phyloP scores from a whole-genome alignment of 2,329 filamentous ascomycete genomes.

The Fonsecaea erecta region DNA sequence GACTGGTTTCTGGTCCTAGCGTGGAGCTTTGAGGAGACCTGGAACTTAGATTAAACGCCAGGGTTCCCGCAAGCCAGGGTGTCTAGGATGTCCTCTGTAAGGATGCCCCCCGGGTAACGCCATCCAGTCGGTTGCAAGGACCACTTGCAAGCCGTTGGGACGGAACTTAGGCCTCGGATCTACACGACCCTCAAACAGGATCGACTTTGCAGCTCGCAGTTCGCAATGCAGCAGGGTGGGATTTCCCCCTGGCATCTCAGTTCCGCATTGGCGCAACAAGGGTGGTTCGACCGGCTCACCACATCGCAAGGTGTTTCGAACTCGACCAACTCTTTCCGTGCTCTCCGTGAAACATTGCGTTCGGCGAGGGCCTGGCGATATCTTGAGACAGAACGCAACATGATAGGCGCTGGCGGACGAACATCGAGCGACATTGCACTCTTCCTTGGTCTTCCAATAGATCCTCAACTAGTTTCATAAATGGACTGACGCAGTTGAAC shows the following conservation, averaged over 20 bases:
- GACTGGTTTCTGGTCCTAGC: constrained; percentile 13
- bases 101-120: constrained; percentile 4
- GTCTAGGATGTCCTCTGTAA: neutral
- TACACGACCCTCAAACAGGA: constrained; percentile 21
- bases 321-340: constrained; percentile 2
- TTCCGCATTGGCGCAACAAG: neutral
- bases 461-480: constrained; percentile 11
- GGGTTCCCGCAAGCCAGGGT: constrained; percentile 4
- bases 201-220: constrained; percentile 23
- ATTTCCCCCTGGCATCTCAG: constrained; percentile 17
- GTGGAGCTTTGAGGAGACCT: constrained; percentile 12
- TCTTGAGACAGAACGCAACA: neutral
- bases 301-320: neutral
- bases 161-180: constrained; percentile 15
- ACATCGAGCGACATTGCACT: neutral
- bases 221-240: constrained; percentile 13
- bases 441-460: constrained; percentile 6
- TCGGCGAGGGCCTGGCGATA: neutral
- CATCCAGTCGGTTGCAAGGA: constrained; percentile 13
- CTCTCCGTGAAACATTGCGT: neutral
- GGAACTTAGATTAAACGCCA: constrained; percentile 20
- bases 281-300: neutral
- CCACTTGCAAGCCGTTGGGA: constrained; percentile 7
- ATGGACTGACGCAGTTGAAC: constrained; percentile 1
- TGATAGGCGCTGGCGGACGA: neutral